Conservation (phyloP, 106 monocot genomes). For the Allium sativum region DNA sequence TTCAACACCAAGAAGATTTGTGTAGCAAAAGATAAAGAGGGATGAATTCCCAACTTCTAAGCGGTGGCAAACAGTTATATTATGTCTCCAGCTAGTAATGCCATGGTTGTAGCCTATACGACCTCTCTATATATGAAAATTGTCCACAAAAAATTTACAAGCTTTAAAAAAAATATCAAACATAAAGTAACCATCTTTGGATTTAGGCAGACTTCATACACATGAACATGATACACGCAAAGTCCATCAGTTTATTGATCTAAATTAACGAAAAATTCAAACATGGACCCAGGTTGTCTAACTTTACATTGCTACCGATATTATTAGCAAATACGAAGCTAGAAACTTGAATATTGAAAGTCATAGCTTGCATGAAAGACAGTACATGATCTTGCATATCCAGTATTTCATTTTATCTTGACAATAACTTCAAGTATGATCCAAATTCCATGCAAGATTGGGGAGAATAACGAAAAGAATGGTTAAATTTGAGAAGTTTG, state of each 20-base stretch:
- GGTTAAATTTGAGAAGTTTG: too few relatives aligned
- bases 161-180: neutral
- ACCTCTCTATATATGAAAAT: neutral
- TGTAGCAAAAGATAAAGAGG: neutral
- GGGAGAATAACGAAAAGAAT: too few relatives aligned
- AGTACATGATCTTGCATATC: too few relatives aligned
- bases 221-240: neutral
- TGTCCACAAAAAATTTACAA: neutral
- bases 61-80: too few relatives aligned
- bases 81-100: too few relatives aligned
- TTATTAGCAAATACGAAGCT: neutral
- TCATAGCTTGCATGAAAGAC: too few relatives aligned
- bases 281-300: neutral
- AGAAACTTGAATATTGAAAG: neutral
- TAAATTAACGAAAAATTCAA: neutral
- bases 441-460: too few relatives aligned
- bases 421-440: too few relatives aligned
- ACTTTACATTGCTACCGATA: neutral
- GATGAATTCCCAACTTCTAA: neutral
- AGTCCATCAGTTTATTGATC: neutral
- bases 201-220: too few relatives aligned
- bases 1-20: neutral
- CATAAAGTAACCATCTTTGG: neutral
- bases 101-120: neutral
- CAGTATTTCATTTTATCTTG: too few relatives aligned